Base-by-base conservation (phyloP, 1,284 basidiomycete genomes). In the Peniophora sp. region DNA sequence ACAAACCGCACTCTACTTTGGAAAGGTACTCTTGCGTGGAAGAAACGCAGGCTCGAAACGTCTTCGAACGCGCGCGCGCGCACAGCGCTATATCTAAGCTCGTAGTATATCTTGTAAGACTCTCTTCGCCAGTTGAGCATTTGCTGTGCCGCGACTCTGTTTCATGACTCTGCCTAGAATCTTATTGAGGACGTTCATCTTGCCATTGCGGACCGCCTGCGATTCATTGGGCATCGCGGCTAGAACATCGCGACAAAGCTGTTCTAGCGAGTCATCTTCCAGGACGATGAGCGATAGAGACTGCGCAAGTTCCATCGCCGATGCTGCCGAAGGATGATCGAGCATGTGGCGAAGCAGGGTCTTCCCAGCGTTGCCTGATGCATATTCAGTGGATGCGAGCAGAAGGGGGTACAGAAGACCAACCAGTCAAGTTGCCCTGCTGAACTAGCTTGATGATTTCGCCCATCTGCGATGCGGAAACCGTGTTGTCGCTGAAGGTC, bases 131-230 rank as follows among this genome's bases (percentile, higher is more conserved):
- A 66, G 67, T 47, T 71, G 67, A 1, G 83, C 82, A 63, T 97
- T 85, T 17, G 85, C 92, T 32, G 82, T 75, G 3, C 95, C 95
- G 52, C 81, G 74, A 53, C 85, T 89, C 49, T 79, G 66, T 66
- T 85, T 89, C 92, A 98, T 97, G 20, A 96, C 89, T 62, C 81
- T 77, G 0, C 96, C 96, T 6, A 98, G 78, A 32, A 99, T 76
- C 54, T 88, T 85, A 71, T 92, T 92, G 39, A 97, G 62, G 1
- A 95, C 93, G 55, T 89, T 92, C 24, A 71, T 67, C 52, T 91
- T 88, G 0, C 96, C 94, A 36, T 74, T 71, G 15, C 78, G 76
- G 18, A 91, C 78, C 18, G 82, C 83, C 5, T 76, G 75, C 0
- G 79, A 83, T 61, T 95, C 91, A 44, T 75, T 69, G 0, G 92